Conservation (phyloP, 1,139 yeast species). For the Taphrina wiesneri region DNA sequence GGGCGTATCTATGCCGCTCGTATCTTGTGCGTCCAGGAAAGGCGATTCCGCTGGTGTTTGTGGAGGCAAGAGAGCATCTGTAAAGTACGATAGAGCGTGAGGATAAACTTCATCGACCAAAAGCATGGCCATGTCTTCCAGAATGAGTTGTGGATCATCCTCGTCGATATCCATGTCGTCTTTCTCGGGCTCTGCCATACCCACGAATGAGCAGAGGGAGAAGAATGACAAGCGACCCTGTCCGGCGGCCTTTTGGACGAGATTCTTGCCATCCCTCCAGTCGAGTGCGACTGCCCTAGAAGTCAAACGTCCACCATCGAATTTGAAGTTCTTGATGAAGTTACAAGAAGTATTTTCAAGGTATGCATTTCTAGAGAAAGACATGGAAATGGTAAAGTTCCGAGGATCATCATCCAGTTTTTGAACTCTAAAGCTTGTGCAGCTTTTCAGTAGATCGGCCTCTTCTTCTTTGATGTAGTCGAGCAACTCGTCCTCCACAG, state of each 20-base stretch:
- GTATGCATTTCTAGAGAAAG: conserved; percentile 13
- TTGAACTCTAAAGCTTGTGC: conserved; percentile 7
- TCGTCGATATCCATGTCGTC: conserved; percentile 17
- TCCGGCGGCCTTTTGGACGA: background rate
- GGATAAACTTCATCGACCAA: conserved; percentile 30
- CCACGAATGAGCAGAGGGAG: conserved; percentile 22
- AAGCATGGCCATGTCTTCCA: conserved; percentile 30
- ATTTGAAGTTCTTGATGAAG: conserved; percentile 20
- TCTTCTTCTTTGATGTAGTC: conserved; percentile 20
- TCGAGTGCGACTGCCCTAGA: conserved; percentile 1
- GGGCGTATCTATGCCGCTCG: conserved; percentile 15
- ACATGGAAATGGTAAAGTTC: conserved; percentile 17
- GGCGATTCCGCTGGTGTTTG: conserved; percentile 18
- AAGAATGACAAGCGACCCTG: conserved; percentile 25
- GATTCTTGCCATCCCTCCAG: conserved; percentile 19
- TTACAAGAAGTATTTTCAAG: conserved; percentile 8
- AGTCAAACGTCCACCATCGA: conserved; percentile 20
- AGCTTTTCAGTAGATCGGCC: conserved; percentile 25
- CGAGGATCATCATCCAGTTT: conserved; percentile 22
- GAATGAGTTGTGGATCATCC: conserved; percentile 5
- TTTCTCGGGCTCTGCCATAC: background rate
- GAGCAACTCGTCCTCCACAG: conserved; percentile 17
- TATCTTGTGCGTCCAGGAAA: background rate
- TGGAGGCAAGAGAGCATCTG: conserved; percentile 30
- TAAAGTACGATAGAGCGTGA: conserved; percentile 26